Conservation (phyloP, 108 stramenopile genomes). For the Epipyxis sp. region DNA sequence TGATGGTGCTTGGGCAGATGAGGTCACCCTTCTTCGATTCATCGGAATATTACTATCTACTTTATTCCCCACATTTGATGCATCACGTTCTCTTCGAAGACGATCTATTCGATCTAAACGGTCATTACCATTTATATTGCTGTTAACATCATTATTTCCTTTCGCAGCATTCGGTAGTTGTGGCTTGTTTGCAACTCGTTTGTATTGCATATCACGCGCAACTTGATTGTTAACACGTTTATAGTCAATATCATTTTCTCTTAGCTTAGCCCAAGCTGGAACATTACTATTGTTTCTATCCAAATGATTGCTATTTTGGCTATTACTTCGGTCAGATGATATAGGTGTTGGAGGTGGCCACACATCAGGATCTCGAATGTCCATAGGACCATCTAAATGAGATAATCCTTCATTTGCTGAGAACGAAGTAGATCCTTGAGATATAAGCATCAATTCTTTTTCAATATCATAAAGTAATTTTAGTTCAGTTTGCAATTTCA, state of each 20-base stretch:
- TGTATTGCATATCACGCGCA: too few species aligned
- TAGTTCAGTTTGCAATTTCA: conserved; percentile 12
- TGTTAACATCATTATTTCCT: too few species aligned
- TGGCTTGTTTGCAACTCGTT: too few species aligned
- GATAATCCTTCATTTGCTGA: background rate
- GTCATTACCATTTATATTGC: too few species aligned
- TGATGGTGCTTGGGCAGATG: too few species aligned
- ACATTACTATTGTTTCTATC: background rate
- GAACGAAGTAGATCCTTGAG: background rate
- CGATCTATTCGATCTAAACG: too few species aligned
- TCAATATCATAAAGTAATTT: conserved; percentile 16
- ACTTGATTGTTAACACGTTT: background rate
- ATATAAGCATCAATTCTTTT: background rate
- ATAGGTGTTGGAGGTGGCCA: conserved; percentile 29
- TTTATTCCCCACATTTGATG: too few species aligned
- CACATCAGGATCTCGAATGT: conserved; percentile 9
- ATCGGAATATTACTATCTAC: too few species aligned
- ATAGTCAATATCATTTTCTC: background rate
- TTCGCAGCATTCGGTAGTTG: too few species aligned
- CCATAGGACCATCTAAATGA: background rate
- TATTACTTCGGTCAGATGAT: background rate
- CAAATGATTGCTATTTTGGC: background rate
- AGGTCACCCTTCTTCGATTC: too few species aligned
- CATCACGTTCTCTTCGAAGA: too few species aligned
- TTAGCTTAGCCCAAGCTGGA: conserved; percentile 14